These are phyloP conservation scores for Penicillium bialowiezense DNA, from an alignment of 495 filamentous ascomycete genomes.

Conservation along the genomic window DNA sequence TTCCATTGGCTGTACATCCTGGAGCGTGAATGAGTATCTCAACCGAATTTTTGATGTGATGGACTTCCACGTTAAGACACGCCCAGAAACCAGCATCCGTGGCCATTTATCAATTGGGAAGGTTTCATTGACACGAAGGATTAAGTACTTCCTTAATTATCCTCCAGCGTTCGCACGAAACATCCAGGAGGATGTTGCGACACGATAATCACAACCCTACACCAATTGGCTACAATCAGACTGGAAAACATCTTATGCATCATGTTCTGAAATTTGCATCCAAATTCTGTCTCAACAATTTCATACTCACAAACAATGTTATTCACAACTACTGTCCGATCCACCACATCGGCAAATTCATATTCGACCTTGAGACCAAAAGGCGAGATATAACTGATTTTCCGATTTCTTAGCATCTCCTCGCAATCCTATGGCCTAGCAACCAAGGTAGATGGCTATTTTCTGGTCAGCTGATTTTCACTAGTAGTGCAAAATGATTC, in stretches of 20 bases:
- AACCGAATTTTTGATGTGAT: too few relatives aligned
- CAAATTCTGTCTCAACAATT: background rate
- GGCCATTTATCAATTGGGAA: too few relatives aligned
- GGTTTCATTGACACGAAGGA: too few relatives aligned
- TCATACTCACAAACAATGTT: background rate
- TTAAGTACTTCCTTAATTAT: too few relatives aligned
- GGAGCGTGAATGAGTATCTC: constrained; percentile 25
- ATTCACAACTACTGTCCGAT: background rate
- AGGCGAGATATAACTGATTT: too few relatives aligned
- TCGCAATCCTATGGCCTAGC: constrained; percentile 2
- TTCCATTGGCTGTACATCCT: constrained; percentile 45
- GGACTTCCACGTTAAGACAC: too few relatives aligned
- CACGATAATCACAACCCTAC: background rate
- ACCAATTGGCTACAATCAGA: background rate
- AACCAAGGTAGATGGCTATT: constrained; percentile 25
- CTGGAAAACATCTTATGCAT: background rate
- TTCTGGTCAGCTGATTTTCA: constrained; percentile 5
- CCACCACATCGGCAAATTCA: background rate
- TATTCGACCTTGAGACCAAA: too few relatives aligned
- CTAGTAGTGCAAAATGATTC: background rate
- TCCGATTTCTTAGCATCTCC: too few relatives aligned
- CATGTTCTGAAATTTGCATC: background rate
- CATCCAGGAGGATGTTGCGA: background rate
- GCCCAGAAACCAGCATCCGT: too few relatives aligned
- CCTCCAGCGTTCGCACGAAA: background rate